Conservation (phyloP, 1,284 basidiomycete species). For the Bondarzewia mesenterica region DNA sequence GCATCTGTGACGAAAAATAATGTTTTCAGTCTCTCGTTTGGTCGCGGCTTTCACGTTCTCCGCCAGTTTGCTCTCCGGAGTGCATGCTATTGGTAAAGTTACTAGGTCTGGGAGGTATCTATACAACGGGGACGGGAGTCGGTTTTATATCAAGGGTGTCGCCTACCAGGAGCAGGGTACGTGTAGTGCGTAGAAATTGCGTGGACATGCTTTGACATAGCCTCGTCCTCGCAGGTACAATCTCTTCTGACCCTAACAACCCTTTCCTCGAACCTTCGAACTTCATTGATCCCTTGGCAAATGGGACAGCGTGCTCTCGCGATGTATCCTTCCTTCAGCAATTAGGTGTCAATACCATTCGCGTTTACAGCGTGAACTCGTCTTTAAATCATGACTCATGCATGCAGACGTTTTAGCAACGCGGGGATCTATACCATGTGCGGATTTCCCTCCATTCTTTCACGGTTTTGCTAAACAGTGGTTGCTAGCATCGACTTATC, state of each 20-base stretch:
- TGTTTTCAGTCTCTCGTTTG: slow-evolving; percentile 17
- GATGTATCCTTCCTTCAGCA: slow-evolving; percentile 73
- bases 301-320: slow-evolving; percentile 61
- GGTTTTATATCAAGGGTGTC: slow-evolving; percentile 89
- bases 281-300: slow-evolving; percentile 72
- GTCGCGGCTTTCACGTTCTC: slow-evolving; percentile 18
- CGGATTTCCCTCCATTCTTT: slow-evolving; percentile 19
- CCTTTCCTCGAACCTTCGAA: slow-evolving; percentile 73
- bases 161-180: slow-evolving; percentile 85
- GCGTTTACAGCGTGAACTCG: slow-evolving; percentile 82
- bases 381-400: slow-evolving; percentile 79
- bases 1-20: slow-evolving; percentile 6
- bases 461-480: slow-evolving; percentile 9
- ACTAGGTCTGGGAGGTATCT: slow-evolving; percentile 71
- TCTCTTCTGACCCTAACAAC: slow-evolving; percentile 43
- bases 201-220: background rate
- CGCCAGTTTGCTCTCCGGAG: slow-evolving; percentile 28
- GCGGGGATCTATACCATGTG: slow-evolving; percentile 88
- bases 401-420: slow-evolving; percentile 68
- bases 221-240: slow-evolving; percentile 14
- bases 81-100: slow-evolving; percentile 50
- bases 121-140: slow-evolving; percentile 59
- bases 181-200: slow-evolving; percentile 12
- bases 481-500: slow-evolving; percentile 71
- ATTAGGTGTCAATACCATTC: slow-evolving; percentile 67